A percentile compares a stretch with the other conserved stretches of the same genome.
These are phyloP conservation scores for Elsinoe ampelina DNA, from an alignment of 2,329 filamentous ascomycete genomes.

Conservation along the genomic window DNA sequence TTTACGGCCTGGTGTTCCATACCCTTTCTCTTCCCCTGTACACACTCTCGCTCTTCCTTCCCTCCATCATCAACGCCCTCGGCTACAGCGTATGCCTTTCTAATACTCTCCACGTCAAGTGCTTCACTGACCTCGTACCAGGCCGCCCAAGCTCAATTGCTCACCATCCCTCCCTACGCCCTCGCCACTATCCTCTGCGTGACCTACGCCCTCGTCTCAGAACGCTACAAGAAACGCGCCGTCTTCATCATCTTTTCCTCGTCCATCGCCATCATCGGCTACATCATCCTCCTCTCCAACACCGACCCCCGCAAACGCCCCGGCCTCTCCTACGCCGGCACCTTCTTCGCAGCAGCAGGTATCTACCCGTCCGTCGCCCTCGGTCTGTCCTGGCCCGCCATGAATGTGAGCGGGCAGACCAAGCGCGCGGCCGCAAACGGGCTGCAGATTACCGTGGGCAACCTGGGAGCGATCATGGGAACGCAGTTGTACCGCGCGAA, in stretches of 20 bases:
- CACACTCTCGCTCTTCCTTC: conserved; percentile 38
- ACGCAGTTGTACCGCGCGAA: conserved; percentile 58
- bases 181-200: conserved; percentile 48
- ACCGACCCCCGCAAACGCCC: conserved; percentile 33
- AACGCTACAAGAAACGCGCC: conserved; percentile 48
- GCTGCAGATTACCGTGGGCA: conserved; percentile 64
- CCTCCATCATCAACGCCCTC: conserved; percentile 58
- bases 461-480: conserved; percentile 57
- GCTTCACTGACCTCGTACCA: conserved; percentile 21
- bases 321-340: conserved; percentile 31
- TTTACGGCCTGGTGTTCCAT: conserved; percentile 63
- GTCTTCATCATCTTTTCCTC: conserved; percentile 52
- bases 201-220: conserved; percentile 50
- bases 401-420: conserved; percentile 61
- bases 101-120: neutral
- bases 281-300: conserved; percentile 30
- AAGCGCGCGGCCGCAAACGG: conserved; percentile 60
- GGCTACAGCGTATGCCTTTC: conserved; percentile 35
- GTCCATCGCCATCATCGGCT: conserved; percentile 29
- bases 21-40: conserved; percentile 56
- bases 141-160: conserved; percentile 38
- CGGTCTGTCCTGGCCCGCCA: conserved; percentile 59
- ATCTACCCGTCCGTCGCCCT: conserved; percentile 59
- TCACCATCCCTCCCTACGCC: conserved; percentile 30
- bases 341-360: conserved; percentile 41